A percentile compares a stretch with the other conserved stretches of the same genome.
These are phyloP conservation scores for Sporothrix mexicana DNA, from an alignment of 2,329 filamentous ascomycete genomes.

Conservation along the genomic window DNA sequence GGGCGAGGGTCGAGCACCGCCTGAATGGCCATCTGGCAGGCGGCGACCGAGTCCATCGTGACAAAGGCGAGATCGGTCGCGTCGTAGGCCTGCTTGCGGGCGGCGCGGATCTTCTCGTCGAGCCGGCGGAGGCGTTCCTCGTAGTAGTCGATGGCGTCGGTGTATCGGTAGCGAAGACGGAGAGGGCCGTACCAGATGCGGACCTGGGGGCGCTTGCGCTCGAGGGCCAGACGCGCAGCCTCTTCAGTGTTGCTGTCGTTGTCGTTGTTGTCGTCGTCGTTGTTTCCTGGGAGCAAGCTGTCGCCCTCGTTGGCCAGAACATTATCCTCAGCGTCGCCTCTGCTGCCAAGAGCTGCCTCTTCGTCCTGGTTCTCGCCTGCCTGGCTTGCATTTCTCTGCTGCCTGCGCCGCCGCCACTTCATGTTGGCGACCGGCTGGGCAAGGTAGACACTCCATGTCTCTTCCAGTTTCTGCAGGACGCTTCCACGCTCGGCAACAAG, in stretches of 20 bases:
- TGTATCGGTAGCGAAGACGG: constrained; percentile 70
- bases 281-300: constrained; percentile 61
- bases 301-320: constrained; percentile 56
- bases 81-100: constrained; percentile 76
- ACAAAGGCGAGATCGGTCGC: constrained; percentile 89
- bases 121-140: constrained; percentile 80
- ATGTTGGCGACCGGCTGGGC: constrained; percentile 54
- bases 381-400: constrained; percentile 48
- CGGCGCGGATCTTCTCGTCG: constrained; percentile 73
- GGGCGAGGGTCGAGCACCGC: constrained; percentile 91
- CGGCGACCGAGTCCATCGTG: constrained; percentile 94
- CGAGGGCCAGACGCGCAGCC: constrained; percentile 39
- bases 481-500: constrained; percentile 71
- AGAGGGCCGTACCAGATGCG: constrained; percentile 81
- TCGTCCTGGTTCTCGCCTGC: constrained; percentile 11
- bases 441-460: constrained; percentile 80
- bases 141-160: constrained; percentile 94
- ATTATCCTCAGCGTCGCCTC: not conserved
- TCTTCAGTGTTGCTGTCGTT: constrained; percentile 45
- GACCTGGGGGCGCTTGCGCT: constrained; percentile 66
- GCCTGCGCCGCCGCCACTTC: constrained; percentile 7
- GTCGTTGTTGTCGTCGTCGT: constrained; percentile 47
- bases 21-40: constrained; percentile 94
- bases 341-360: constrained; percentile 5
- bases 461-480: constrained; percentile 75